Evolutionary conservation across 192 early-diverging fungal species (phyloP).

Genomic region (Chytriomyces confervae): DNA sequence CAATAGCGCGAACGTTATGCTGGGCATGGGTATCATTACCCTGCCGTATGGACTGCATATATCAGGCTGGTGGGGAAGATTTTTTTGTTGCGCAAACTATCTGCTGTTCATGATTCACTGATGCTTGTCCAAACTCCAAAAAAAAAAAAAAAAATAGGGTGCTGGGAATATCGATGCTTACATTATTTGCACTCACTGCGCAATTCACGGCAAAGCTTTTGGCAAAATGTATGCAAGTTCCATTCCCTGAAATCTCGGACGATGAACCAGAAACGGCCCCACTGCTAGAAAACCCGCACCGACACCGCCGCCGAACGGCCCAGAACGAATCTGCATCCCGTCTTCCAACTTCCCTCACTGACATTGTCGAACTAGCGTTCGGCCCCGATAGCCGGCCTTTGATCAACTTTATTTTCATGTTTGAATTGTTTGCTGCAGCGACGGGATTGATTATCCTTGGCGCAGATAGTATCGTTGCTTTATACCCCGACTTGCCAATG

Average conservation of each 20-base stretch:
- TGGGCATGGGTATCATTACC: slow-evolving; percentile 64
- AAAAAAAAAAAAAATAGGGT: slow-evolving; percentile 20
- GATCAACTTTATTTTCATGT: slow-evolving; percentile 47
- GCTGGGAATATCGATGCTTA: slow-evolving; percentile 57
- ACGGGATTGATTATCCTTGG: slow-evolving; percentile 54
- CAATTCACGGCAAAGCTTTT: slow-evolving; percentile 67
- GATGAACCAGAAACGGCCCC: slow-evolving; percentile 24
- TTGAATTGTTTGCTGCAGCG: slow-evolving; percentile 57
- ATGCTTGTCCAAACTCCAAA: neutral
- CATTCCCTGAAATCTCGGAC: slow-evolving; percentile 3
- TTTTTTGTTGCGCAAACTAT: neutral
- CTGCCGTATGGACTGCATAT: slow-evolving; percentile 64
- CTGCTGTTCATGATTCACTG: neutral
- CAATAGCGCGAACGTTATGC: slow-evolving; percentile 35
- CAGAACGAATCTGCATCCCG: neutral
- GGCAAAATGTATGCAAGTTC: slow-evolving; percentile 56
- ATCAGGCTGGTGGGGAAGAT: slow-evolving; percentile 58
- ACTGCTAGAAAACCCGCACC: slow-evolving; percentile 18
- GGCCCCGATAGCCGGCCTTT: slow-evolving; percentile 47
- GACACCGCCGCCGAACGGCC: slow-evolving; percentile 2
- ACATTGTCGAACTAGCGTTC: slow-evolving; percentile 55
- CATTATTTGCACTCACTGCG: slow-evolving; percentile 41
- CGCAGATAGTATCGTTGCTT: slow-evolving; percentile 49
- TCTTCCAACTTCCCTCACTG: slow-evolving; percentile 48
- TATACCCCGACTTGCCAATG: slow-evolving; percentile 36